A percentile compares a stretch with the other conserved stretches of the same genome.
phyloP scores from a whole-genome alignment of 805 yeast species.

The Wickerhamiella azyma region DNA sequence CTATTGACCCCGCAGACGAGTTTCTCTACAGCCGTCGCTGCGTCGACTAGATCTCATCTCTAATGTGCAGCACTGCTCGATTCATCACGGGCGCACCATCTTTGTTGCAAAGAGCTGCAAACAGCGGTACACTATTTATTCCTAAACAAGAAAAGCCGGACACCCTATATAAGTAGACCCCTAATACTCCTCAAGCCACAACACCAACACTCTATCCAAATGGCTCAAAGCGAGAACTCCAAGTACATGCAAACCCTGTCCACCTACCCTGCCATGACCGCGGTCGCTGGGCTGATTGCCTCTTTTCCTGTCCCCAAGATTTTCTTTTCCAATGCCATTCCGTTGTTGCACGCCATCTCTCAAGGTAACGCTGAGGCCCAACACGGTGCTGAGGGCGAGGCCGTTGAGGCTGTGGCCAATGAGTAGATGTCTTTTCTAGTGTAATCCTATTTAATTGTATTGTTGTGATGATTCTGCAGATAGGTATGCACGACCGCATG shows the following conservation, averaged over 20 bases:
- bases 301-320: slow-evolving; percentile 45
- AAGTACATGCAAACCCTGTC: slow-evolving; percentile 37
- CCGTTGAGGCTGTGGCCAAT: background rate
- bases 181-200: background rate
- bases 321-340: slow-evolving; percentile 48
- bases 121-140: background rate
- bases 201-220: background rate
- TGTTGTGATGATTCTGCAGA: too few species aligned
- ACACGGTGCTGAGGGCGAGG: background rate
- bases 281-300: slow-evolving; percentile 42
- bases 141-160: background rate
- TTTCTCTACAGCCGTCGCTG: background rate
- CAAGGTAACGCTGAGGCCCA: slow-evolving; percentile 2
- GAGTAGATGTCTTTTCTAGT: too few species aligned
- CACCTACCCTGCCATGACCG: slow-evolving; percentile 42
- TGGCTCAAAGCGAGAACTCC: slow-evolving; percentile 17
- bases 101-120: too few species aligned
- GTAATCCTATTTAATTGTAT: background rate
- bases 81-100: too few species aligned
- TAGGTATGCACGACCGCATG: background rate
- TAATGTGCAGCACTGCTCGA: background rate
- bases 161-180: background rate
- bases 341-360: slow-evolving; percentile 34
- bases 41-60: background rate
- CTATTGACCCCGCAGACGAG: background rate